Percentiles rank a stretch among this genome's conserved stretches.
These are phyloP conservation scores for Aphanomyces cochlioides DNA, from an alignment of 352 stramenopile species.

Conservation along the genomic window DNA sequence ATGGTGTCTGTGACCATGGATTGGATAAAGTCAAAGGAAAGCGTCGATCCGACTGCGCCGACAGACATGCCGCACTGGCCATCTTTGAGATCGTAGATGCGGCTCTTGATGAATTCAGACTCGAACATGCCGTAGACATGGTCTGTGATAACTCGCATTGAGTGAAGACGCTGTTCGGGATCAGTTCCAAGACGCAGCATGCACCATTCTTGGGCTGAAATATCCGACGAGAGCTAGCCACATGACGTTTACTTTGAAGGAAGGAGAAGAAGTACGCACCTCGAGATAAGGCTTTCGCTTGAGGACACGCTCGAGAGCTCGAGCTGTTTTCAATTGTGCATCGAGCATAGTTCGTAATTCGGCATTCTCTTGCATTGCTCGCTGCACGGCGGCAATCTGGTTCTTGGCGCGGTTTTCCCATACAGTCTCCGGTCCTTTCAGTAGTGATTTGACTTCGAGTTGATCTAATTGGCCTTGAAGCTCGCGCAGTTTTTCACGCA, in stretches of 20 bases:
- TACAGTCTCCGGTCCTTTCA: not conserved
- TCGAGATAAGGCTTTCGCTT: constrained; percentile 20
- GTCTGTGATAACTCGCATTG: constrained; percentile 2
- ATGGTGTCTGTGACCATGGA: not conserved
- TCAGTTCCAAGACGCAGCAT: constrained; percentile 5
- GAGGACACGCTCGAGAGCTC: constrained; percentile 19
- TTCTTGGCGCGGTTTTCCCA: constrained; percentile 25
- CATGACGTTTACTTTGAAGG: not conserved
- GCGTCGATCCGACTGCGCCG: not conserved
- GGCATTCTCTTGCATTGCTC: constrained; percentile 25
- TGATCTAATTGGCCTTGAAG: not conserved
- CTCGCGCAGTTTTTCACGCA: constrained; percentile 18
- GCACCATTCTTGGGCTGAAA: constrained; percentile 9
- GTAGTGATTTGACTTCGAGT: not conserved
- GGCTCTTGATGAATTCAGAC: constrained; percentile 24
- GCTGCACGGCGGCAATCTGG: constrained; percentile 5
- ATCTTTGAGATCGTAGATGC: constrained; percentile 16
- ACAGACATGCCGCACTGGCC: not conserved
- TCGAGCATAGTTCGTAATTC: constrained; percentile 13
- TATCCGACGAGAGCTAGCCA: constrained; percentile 10
- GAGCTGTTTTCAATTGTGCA: constrained; percentile 24
- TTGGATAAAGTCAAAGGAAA: constrained; percentile 26
- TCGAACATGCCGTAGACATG: constrained; percentile 8
- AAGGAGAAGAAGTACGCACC: constrained; percentile 1
- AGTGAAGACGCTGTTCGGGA: not conserved